Evolutionary conservation across 805 yeast genomes (phyloP), one percentile per base, ranked within the genome.

Genomic region (Dipodascus geniculatus): DNA sequence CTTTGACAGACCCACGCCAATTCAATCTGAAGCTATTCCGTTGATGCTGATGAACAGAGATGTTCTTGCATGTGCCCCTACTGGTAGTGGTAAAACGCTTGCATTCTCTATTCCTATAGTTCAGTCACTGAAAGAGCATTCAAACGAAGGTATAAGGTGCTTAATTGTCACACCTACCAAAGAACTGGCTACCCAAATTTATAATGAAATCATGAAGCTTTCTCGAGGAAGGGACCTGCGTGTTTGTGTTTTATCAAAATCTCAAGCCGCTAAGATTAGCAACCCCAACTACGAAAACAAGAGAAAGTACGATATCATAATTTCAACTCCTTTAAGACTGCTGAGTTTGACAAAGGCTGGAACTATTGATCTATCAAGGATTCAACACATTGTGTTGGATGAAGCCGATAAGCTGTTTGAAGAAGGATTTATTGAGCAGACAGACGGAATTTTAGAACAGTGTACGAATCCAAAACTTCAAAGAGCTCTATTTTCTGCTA

Each of bases 1-100:
- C 52, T 90, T 90, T 63, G 77, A 81, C 0, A 86, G 82, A 57
- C 98, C 99, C 3, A 91, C 99, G 0, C 83, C 97, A 2, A 87
- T 93, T 61, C 99, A 93, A 70, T 79, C 88, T 57, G 97, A 93
- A 67, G 81, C 89, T 1, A 82, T 93, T 47, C 97, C 99, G 1
- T 72, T 81, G 8, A 69, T 87, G 14, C 69, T 88, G 52, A 74
- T 79, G 52, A 76, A 74, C 24, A 78, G 95, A 55, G 97, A 91
- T 65, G 66, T 93, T 33, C 73, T 93, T 48, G 95, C 96, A 1
- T 87, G 96, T 74, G 97, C 98, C 0, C 98, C 98, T 49, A 93
- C 99, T 0, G 99, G 99, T 61, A 88, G 97, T 2, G 99, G 99
- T 74, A 93, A 93, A 66, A 93, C 99, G 0, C 73, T 93, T 50